phyloP scores from a whole-genome alignment of 345 rosid genomes.

The Brassica napus region Da-Ae NC_063446.1:7167001-7167500 shows the following conservation, averaged over 20 bases:
- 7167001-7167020: no score
- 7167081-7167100: background rate
- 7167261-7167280: background rate
- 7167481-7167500: background rate
- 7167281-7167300: background rate
- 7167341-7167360: background rate
- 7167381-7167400: background rate
- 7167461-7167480: background rate
- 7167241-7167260: background rate
- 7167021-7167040: no score
- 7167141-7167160: background rate
- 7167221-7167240: constrained; percentile 22
- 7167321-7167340: constrained; percentile 3
- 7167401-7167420: constrained; percentile 17
- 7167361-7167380: constrained; percentile 11
- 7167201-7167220: background rate
- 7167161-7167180: background rate
- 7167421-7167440: background rate
- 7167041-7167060: background rate
- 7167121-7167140: background rate
- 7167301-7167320: background rate
- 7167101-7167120: background rate
- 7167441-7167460: background rate
- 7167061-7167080: background rate
- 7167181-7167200: background rate